Conservation (phyloP, 2,329 filamentous ascomycete genomes). For the Curvularia sp. region DNA sequence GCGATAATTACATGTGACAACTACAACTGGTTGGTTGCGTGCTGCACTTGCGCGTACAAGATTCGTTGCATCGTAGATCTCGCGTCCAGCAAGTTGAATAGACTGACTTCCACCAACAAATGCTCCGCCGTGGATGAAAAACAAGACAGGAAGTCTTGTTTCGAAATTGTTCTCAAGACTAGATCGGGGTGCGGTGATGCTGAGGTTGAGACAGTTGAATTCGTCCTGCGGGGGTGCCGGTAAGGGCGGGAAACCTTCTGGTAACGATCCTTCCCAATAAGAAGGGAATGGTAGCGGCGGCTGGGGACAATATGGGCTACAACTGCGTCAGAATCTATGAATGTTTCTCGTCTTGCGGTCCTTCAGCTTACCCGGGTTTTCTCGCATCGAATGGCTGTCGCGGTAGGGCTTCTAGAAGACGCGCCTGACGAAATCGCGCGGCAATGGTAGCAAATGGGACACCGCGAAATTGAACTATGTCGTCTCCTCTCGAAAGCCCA, state of each 20-base stretch:
- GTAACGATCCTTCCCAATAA: background rate
- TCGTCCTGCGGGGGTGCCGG: background rate
- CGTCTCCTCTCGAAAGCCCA: background rate
- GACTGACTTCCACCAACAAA: background rate
- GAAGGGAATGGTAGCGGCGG: background rate
- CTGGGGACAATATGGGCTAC: background rate
- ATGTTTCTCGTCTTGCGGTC: background rate
- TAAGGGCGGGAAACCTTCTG: background rate
- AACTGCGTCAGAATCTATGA: background rate
- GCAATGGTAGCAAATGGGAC: background rate
- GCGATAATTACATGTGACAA: background rate
- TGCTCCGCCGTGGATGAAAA: background rate
- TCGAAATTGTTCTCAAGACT: background rate
- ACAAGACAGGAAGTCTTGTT: background rate
- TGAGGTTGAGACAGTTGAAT: background rate
- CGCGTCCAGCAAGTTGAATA: background rate
- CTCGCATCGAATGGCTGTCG: background rate
- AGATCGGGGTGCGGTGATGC: background rate
- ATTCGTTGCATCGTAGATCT: background rate
- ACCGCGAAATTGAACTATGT: background rate
- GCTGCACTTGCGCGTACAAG: background rate
- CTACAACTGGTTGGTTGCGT: background rate
- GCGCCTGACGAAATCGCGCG: background rate
- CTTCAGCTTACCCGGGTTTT: background rate
- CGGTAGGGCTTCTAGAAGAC: background rate